A percentile compares a stretch with the other conserved stretches of the same genome.
Conservation (phyloP, 73 alveolate species). For the Stentor roeselii region DNA sequence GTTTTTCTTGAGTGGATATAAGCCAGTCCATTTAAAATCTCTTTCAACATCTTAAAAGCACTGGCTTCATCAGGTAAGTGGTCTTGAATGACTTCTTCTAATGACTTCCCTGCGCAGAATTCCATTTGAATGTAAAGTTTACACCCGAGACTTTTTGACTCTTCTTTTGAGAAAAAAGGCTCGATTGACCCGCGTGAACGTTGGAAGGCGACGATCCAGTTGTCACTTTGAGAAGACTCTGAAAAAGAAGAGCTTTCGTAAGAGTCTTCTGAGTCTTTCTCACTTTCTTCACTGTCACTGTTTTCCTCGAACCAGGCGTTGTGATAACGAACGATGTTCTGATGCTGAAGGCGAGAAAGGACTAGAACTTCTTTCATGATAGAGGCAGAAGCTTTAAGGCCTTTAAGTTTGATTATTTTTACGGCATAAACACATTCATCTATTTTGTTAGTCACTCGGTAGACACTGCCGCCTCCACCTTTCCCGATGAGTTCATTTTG, state of each 20-base stretch:
- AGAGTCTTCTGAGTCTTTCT: constrained; percentile 32
- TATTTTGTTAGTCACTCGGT: constrained; percentile 37
- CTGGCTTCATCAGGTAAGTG: constrained; percentile 32
- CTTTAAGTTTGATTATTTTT: constrained; percentile 39
- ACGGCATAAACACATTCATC: constrained; percentile 52
- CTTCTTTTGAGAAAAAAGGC: constrained; percentile 11
- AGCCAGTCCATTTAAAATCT: constrained; percentile 86
- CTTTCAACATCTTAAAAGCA: constrained; percentile 47
- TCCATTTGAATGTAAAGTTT: constrained; percentile 50
- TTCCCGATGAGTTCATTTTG: constrained; percentile 38
- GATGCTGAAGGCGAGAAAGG: constrained; percentile 41
- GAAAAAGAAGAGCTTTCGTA: constrained; percentile 21
- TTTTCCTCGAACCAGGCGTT: constrained; percentile 46
- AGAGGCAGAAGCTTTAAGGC: constrained; percentile 25
- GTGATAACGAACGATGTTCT: constrained; percentile 50
- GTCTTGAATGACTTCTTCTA: constrained; percentile 38
- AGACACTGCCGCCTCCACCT: constrained; percentile 62
- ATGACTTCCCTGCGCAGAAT: constrained; percentile 51
- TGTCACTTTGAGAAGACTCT: constrained; percentile 19
- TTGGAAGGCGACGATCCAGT: constrained; percentile 29
- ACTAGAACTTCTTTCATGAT: constrained; percentile 53
- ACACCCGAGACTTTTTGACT: constrained; percentile 2
- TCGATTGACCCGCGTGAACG: constrained; percentile 21
- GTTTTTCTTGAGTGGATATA: constrained; percentile 72
- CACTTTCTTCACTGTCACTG: constrained; percentile 28